Conservation (phyloP, 306 rosid genomes). For the Dryas alaskensis region DNA sequence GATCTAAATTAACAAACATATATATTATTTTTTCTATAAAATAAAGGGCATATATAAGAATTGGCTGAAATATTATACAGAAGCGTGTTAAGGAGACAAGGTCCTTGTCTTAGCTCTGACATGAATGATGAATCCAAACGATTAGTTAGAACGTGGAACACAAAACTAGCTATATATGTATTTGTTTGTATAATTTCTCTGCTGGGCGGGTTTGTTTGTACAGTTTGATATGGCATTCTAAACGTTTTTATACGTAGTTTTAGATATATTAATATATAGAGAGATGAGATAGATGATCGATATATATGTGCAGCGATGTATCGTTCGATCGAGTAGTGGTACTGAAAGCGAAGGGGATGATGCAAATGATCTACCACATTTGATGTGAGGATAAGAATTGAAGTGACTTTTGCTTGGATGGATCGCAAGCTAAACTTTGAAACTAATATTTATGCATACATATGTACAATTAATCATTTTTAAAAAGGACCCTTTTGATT, state of each 20-base stretch:
- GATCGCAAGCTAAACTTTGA: constrained; percentile 85
- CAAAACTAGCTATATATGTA: background rate
- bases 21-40: too few species aligned
- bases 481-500: constrained; percentile 26
- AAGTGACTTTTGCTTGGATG: constrained; percentile 90
- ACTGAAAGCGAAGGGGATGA: constrained; percentile 40
- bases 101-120: constrained; percentile 25
- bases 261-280: background rate
- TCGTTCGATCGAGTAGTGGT: constrained; percentile 8
- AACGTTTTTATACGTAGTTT: constrained; percentile 34
- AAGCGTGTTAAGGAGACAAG: constrained; percentile 27
- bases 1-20: too few species aligned
- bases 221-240: constrained; percentile 3
- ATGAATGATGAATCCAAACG: background rate
- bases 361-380: constrained; percentile 70
- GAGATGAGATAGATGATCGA: background rate
- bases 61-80: background rate
- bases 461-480: background rate
- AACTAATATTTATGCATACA: constrained; percentile 41
- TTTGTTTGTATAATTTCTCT: background rate
- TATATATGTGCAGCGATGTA: constrained; percentile 28
- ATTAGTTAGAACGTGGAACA: constrained; percentile 30
- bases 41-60: too few species aligned
- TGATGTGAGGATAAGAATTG: constrained; percentile 53
- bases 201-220: background rate